Evolutionary conservation across 495 filamentous ascomycete species (phyloP).

Genomic region (Hypoxylon rickii): DNA sequence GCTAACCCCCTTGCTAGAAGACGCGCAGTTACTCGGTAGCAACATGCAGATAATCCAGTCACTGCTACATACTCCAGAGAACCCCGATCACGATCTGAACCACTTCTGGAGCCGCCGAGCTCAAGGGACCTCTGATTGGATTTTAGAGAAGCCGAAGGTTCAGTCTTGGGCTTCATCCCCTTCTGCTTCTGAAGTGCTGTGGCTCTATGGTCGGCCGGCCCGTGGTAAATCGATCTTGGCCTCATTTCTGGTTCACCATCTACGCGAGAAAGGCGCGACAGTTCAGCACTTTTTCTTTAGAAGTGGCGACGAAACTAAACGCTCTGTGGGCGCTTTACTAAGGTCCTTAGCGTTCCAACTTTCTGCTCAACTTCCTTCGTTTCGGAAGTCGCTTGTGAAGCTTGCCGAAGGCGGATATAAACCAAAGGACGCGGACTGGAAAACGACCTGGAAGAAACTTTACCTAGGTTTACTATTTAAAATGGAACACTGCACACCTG

Average conservation of each 20-base stretch:
- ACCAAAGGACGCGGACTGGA: not conserved
- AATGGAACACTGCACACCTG: not conserved
- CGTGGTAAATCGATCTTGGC: constrained; percentile 46
- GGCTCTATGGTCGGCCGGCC: constrained; percentile 37
- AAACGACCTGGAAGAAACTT: not conserved
- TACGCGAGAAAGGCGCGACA: too few relatives aligned
- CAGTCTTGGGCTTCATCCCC: constrained; percentile 26
- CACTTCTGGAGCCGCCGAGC: constrained; percentile 45
- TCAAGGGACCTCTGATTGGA: constrained; percentile 45
- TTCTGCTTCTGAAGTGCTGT: constrained; percentile 29
- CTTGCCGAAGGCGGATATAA: not conserved
- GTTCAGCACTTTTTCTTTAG: not conserved
- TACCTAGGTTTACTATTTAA: not conserved
- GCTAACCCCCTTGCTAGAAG: constrained; percentile 23
- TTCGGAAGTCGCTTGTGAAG: not conserved
- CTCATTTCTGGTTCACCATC: constrained; percentile 13
- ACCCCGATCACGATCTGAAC: too few relatives aligned
- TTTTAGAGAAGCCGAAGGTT: constrained; percentile 31
- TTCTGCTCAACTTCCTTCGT: not conserved
- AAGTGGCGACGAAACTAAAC: not conserved
- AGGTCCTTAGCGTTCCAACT: not conserved
- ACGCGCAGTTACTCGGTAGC: too few relatives aligned
- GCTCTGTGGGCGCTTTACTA: not conserved
- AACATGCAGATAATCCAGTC: too few relatives aligned
- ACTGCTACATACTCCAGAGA: too few relatives aligned